These are phyloP conservation scores for Pichia terricola DNA, from an alignment of 1,139 yeast genomes.

Conservation along the genomic window DNA sequence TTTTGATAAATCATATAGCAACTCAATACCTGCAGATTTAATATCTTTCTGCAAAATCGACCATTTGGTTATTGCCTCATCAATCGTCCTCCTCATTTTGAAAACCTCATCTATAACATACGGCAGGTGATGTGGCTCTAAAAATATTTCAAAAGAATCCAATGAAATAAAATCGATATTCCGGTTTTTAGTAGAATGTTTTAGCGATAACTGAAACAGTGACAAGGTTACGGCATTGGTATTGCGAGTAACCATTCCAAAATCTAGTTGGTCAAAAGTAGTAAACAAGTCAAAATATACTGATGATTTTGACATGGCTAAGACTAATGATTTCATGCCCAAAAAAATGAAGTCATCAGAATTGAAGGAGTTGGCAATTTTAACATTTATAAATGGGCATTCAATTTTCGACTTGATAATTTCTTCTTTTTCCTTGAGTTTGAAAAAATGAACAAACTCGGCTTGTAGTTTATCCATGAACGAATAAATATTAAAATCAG, in stretches of 20 bases:
- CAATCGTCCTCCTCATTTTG: slow-evolving; percentile 19
- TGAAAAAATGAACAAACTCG: slow-evolving; percentile 40
- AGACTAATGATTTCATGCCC: slow-evolving; percentile 4
- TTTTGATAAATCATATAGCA: slow-evolving; percentile 47
- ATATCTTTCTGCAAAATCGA: slow-evolving; percentile 12
- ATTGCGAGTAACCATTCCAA: not conserved
- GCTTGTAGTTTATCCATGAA: slow-evolving; percentile 59
- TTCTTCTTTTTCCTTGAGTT: slow-evolving; percentile 6
- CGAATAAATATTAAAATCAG: slow-evolving; percentile 29
- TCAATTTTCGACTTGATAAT: slow-evolving; percentile 30
- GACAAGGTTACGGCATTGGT: slow-evolving; percentile 3
- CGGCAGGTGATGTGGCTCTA: slow-evolving; percentile 25
- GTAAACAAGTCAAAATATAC: slow-evolving; percentile 20
- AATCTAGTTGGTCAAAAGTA: slow-evolving; percentile 26
- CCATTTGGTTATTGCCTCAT: slow-evolving; percentile 1
- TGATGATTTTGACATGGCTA: slow-evolving; percentile 3
- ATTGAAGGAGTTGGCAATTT: slow-evolving; percentile 30
- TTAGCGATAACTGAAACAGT: slow-evolving; percentile 3
- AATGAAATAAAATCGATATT: slow-evolving; percentile 5
- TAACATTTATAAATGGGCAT: slow-evolving; percentile 38
- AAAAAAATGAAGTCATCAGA: slow-evolving; percentile 5
- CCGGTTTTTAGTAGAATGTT: slow-evolving; percentile 6
- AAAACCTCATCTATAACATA: slow-evolving; percentile 29
- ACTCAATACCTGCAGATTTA: slow-evolving; percentile 27
- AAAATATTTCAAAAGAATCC: slow-evolving; percentile 6